Percentiles rank a stretch among this genome's conserved stretches.
phyloP scores from a whole-genome alignment of 75 land plant species.

The Cupressus sempervirens region DNA sequence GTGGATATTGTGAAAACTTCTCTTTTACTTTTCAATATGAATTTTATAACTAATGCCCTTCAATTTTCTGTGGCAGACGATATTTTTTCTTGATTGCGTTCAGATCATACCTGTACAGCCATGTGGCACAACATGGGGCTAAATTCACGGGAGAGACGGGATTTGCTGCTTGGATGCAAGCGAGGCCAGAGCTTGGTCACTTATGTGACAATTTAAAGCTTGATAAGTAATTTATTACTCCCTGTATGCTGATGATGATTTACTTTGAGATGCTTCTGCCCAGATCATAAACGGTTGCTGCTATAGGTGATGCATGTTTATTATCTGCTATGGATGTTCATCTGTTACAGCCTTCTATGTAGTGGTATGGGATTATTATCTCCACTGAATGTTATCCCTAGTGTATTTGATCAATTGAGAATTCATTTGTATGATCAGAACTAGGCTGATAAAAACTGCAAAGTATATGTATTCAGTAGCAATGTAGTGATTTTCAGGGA shows the following conservation, averaged over 20 bases:
- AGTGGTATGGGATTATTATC: neutral
- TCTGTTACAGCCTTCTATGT: constrained; percentile 1
- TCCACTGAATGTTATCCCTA: neutral
- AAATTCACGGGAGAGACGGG: constrained; percentile 33
- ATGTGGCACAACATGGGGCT: constrained; percentile 30
- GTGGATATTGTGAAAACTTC: neutral
- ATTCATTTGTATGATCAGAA: neutral
- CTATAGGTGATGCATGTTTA: neutral
- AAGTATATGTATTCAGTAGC: neutral
- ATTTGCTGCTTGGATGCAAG: constrained; percentile 84
- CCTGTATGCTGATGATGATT: neutral
- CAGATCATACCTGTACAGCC: constrained; percentile 78
- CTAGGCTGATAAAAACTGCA: neutral
- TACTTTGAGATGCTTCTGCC: neutral
- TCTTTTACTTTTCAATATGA: neutral
- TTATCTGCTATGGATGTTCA: neutral
- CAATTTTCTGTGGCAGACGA: constrained; percentile 60
- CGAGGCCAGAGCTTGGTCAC: constrained; percentile 92
- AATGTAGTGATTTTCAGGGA: neutral
- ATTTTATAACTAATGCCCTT: neutral
- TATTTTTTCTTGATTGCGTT: constrained; percentile 88
- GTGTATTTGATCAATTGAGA: neutral
- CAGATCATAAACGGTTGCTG: neutral
- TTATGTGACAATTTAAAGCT: constrained; percentile 88
- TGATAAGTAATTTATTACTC: constrained; percentile 33